A percentile compares a stretch with the other conserved stretches of the same genome.
phyloP scores from a whole-genome alignment of 1,284 basidiomycete genomes.

The Papiliotrema flavescens region DNA sequence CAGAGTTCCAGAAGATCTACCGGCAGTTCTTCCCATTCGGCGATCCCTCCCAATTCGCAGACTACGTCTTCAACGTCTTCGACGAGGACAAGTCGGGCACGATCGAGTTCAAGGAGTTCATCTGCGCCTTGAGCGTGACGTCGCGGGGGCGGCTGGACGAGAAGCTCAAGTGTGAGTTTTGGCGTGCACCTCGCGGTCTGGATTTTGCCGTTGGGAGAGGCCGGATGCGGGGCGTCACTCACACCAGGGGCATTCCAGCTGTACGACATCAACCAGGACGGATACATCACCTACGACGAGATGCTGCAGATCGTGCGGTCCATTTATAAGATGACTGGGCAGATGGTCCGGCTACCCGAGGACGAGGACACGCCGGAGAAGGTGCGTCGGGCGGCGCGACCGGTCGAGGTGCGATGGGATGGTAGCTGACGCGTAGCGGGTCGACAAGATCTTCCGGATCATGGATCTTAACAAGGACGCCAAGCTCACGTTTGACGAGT shows the following conservation, averaged over 20 bases:
- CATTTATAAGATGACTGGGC: slow-evolving; percentile 99
- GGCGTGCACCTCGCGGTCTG: too few relatives aligned
- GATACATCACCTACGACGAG: slow-evolving; percentile 94
- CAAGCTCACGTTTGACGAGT: slow-evolving; percentile 86
- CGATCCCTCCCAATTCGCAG: slow-evolving; percentile 93
- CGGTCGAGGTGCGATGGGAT: not conserved
- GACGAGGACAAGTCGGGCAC: slow-evolving; percentile 93
- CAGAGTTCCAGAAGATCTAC: slow-evolving; percentile 95
- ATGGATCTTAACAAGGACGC: slow-evolving; percentile 92
- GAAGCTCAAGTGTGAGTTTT: slow-evolving; percentile 87
- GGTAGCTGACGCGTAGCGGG: slow-evolving; percentile 59
- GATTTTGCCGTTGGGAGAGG: not conserved
- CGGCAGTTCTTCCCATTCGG: slow-evolving; percentile 99
- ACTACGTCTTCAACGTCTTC: slow-evolving; percentile 98
- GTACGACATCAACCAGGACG: slow-evolving; percentile 98
- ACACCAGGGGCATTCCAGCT: slow-evolving; percentile 94
- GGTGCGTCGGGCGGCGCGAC: slow-evolving; percentile 52
- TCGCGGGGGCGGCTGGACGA: slow-evolving; percentile 91
- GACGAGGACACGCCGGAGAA: slow-evolving; percentile 99
- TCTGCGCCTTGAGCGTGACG: slow-evolving; percentile 93
- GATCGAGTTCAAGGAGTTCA: slow-evolving; percentile 99
- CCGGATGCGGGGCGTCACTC: not conserved
- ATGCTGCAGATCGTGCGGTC: slow-evolving; percentile 95
- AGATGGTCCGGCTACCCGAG: slow-evolving; percentile 95
- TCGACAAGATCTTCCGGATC: slow-evolving; percentile 91